phyloP scores from a whole-genome alignment of 2,329 filamentous ascomycete genomes.

The Aspergillus flavus region DNA sequence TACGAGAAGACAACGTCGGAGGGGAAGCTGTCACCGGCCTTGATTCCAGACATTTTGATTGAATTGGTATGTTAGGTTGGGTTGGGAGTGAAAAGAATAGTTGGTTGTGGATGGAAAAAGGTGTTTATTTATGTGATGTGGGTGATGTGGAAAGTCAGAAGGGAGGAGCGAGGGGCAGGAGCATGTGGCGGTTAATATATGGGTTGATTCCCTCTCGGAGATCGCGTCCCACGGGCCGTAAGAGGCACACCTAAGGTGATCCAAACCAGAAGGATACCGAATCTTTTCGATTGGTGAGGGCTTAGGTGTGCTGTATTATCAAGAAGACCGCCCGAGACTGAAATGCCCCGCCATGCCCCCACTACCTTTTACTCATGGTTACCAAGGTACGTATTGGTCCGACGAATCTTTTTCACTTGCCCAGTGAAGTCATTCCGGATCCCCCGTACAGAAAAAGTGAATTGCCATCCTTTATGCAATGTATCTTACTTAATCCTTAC shows the following conservation, averaged over 20 bases:
- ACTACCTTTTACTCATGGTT: conserved; percentile 11
- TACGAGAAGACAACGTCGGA: conserved; percentile 75
- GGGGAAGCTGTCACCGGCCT: conserved; percentile 83
- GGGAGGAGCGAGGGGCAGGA: conserved; percentile 14
- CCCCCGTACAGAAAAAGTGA: background rate
- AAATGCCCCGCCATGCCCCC: conserved; percentile 23
- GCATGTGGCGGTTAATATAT: conserved; percentile 26
- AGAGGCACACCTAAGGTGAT: conserved; percentile 33
- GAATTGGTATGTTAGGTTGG: conserved; percentile 5
- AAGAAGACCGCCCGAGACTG: conserved; percentile 41
- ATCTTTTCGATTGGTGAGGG: conserved; percentile 35
- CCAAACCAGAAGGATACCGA: conserved; percentile 41
- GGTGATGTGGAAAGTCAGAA: conserved; percentile 9
- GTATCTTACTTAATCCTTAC: background rate
- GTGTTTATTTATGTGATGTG: conserved; percentile 17
- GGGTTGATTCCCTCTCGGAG: conserved; percentile 17
- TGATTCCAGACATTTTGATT: conserved; percentile 65
- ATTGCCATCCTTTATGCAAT: background rate
- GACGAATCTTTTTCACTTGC: conserved; percentile 22
- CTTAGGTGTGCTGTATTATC: conserved; percentile 26
- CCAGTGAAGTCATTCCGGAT: conserved; percentile 8
- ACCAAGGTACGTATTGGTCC: conserved; percentile 17
- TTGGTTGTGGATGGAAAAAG: conserved; percentile 6
- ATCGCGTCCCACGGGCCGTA: conserved; percentile 16
- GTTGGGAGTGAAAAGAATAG: background rate